phyloP scores from a whole-genome alignment of 2,329 filamentous ascomycete genomes.

The Claviceps pazoutovae region DNA sequence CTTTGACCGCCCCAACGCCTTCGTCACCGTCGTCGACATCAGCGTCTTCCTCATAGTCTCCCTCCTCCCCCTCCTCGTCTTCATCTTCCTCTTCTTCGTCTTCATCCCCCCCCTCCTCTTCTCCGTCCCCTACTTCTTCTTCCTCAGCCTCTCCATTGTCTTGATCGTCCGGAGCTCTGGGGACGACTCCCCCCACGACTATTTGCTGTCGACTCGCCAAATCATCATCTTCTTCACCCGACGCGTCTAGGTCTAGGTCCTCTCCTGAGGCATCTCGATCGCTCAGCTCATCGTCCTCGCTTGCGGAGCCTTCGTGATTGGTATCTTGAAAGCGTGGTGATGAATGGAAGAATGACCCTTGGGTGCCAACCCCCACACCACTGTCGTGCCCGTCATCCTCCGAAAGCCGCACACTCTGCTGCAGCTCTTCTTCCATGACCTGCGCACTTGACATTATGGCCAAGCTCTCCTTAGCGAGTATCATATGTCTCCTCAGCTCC shows the following conservation, averaged over 20 bases:
- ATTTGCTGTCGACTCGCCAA: constrained; percentile 15
- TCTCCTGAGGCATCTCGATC: constrained; percentile 28
- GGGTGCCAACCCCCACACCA: constrained; percentile 12
- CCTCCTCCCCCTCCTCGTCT: constrained; percentile 12
- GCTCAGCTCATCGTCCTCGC: constrained; percentile 22
- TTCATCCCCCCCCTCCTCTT: constrained; percentile 13
- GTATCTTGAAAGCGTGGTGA: constrained; percentile 5
- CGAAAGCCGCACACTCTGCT: constrained; percentile 39
- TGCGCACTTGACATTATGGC: constrained; percentile 36
- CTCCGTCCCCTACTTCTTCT: constrained; percentile 12
- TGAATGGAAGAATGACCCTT: neutral
- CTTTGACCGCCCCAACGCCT: constrained; percentile 43
- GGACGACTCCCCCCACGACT: constrained; percentile 7
- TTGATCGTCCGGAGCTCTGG: constrained; percentile 19
- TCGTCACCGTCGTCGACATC: constrained; percentile 25
- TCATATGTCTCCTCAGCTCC: constrained; percentile 6
- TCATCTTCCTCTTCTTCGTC: constrained; percentile 19
- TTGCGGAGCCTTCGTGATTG: constrained; percentile 8
- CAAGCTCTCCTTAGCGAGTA: constrained; percentile 13
- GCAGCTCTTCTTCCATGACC: constrained; percentile 43
- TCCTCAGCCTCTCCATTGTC: constrained; percentile 18
- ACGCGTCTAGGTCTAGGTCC: constrained; percentile 28
- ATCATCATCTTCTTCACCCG: constrained; percentile 28
- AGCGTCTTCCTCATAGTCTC: constrained; percentile 15
- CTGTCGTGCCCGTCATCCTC: constrained; percentile 32